phyloP scores from a whole-genome alignment of 345 rosid species.

The Psidium guajava region DNA sequence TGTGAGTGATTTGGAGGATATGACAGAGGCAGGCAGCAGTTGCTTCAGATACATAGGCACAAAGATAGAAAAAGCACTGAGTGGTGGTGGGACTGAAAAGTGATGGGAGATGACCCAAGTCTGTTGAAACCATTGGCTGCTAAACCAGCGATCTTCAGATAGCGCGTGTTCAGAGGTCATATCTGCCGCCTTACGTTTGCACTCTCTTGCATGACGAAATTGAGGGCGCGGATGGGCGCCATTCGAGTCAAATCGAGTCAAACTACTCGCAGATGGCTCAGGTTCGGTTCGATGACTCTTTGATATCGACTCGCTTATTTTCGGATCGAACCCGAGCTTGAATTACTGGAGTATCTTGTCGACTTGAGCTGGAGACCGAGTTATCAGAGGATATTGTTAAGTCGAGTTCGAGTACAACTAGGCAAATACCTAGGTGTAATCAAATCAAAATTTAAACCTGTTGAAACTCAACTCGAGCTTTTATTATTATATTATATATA shows the following conservation, averaged over 20 bases:
- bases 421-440: no score
- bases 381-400: background rate
- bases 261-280: background rate
- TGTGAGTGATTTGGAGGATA: background rate
- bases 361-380: background rate
- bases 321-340: background rate
- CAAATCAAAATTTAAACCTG: background rate
- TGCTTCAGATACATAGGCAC: background rate
- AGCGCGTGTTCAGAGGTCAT: background rate
- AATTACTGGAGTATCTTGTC: background rate
- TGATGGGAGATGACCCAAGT: background rate
- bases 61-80: background rate
- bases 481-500: background rate
- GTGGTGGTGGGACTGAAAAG: background rate
- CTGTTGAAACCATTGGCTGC: conserved; percentile 1
- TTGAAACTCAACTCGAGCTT: background rate
- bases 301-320: background rate
- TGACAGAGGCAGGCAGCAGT: background rate
- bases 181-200: background rate
- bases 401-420: background rate
- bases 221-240: background rate
- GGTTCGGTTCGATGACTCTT: background rate
- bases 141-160: background rate
- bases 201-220: background rate
- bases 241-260: background rate